These are phyloP conservation scores for Pyronema domesticum DNA, from an alignment of 495 filamentous ascomycete species.

Conservation along the genomic window DNA sequence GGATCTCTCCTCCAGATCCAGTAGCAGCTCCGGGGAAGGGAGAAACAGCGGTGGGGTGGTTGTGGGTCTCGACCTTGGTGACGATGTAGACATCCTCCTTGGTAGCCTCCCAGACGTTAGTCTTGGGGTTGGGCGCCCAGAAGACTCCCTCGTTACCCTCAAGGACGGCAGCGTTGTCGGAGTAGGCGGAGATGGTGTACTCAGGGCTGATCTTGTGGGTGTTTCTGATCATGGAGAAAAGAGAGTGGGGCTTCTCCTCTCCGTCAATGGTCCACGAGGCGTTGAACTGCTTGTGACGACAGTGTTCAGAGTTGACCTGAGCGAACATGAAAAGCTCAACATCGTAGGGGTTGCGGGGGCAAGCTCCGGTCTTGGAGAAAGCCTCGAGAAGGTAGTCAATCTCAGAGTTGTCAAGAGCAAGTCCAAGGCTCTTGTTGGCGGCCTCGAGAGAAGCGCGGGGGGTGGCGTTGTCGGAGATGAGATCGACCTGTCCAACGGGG, in stretches of 20 bases:
- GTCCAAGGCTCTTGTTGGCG: constrained; percentile 64
- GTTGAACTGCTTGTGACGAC: constrained; percentile 73
- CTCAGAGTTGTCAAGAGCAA: constrained; percentile 73
- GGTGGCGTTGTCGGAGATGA: constrained; percentile 40
- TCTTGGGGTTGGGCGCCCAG: constrained; percentile 73
- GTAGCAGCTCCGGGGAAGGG: constrained; percentile 78
- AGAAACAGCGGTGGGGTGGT: constrained; percentile 91
- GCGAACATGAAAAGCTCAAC: constrained; percentile 99
- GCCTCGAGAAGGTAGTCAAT: constrained; percentile 84
- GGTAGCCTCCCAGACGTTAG: constrained; percentile 70
- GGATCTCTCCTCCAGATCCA: constrained; percentile 84
- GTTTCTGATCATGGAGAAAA: constrained; percentile 91
- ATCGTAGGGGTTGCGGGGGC: constrained; percentile 58
- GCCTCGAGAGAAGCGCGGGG: constrained; percentile 56
- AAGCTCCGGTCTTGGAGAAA: constrained; percentile 52
- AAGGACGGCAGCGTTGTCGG: constrained; percentile 88
- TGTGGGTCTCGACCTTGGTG: constrained; percentile 95
- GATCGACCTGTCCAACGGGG: constrained; percentile 52
- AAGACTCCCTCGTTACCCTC: constrained; percentile 51
- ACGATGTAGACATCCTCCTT: constrained; percentile 77
- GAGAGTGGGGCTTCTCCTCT: constrained; percentile 50
- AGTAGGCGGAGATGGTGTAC: constrained; percentile 82
- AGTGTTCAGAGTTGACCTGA: constrained; percentile 80
- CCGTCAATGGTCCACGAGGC: constrained; percentile 96
- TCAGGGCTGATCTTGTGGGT: constrained; percentile 65